Base-by-base conservation (phyloP, 179 eudicot species). In the Silene vulgaris region DNA sequence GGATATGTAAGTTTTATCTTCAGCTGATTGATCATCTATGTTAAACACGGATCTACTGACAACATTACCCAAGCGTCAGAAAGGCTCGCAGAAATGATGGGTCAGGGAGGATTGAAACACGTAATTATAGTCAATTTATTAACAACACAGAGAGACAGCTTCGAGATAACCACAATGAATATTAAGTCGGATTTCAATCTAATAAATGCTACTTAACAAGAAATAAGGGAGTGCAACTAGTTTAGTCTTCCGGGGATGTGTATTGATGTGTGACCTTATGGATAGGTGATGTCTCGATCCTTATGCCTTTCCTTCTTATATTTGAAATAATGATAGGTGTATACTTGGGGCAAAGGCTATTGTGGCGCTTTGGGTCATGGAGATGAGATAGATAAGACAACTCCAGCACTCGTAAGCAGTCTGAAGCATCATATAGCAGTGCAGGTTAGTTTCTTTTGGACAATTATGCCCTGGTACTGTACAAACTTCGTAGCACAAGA, bases 261-360 rank as follows among this genome's bases (percentile, higher is more conserved):
- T 28, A 4, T 65, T 14, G 43, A 30, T 3, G 37, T n/a, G 8
- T 67, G 29, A 9, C 61, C 72, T 64, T 76, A 32, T 48, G 60
- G 16, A 4, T 45, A 45, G 52, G 14, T 11, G 52, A 45, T 45
- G 52, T 45, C 12, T 45, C 56, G 48, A 29, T 75, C 75, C 37
- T 73, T 74, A 52, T 78, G 77, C 52, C n/a, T 78, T 35, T 72
- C 32, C n/a, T 28, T 3, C 5, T 48, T 14, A n/a, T 23, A 37
- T 45, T 66, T 82, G 40, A 28, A 71, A 70, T 48, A 8, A 30
- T 29, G 63, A 14, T 76, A 95, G 99, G 99, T 92, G 43, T 88
- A 90, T 86, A 92, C 99, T 30, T 95, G 99, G 99, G 99, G 99
- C 54, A 95, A 95, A 82, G 99, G 99, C 63, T 95, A 95, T 74